These are phyloP conservation scores for Suillus americanus DNA, from an alignment of 768 basidiomycete species.

Conservation along the genomic window DNA sequence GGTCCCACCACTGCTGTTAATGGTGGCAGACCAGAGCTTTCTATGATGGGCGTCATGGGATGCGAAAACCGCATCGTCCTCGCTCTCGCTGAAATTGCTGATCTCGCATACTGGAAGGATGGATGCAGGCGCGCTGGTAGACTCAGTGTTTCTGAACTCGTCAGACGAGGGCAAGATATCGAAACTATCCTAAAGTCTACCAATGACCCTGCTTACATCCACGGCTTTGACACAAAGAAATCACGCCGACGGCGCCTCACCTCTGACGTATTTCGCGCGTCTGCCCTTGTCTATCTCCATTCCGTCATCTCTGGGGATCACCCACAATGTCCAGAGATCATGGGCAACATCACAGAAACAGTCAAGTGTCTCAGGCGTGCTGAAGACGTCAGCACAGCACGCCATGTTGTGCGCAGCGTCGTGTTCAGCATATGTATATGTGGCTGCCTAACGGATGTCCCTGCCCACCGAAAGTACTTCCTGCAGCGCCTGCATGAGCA, in stretches of 20 bases:
- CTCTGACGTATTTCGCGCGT: constrained; percentile 68
- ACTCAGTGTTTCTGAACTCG: constrained; percentile 62
- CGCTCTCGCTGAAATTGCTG: constrained; percentile 73
- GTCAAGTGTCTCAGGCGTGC: constrained; percentile 47
- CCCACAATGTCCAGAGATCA: constrained; percentile 65
- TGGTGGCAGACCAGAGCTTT: constrained; percentile 45
- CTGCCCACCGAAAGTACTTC: constrained; percentile 42
- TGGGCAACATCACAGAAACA: constrained; percentile 50
- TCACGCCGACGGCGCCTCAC: constrained; percentile 43
- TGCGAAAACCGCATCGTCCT: constrained; percentile 80
- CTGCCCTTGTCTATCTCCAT: constrained; percentile 73
- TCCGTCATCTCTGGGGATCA: constrained; percentile 74
- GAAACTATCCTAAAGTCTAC: constrained; percentile 36
- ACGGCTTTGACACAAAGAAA: constrained; percentile 5
- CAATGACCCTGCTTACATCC: neutral
- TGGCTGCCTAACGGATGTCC: constrained; percentile 63
- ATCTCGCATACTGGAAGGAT: constrained; percentile 67
- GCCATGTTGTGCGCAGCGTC: constrained; percentile 70
- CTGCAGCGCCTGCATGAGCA: constrained; percentile 48
- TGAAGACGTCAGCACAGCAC: constrained; percentile 37
- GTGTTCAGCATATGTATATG: constrained; percentile 78
- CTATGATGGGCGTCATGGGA: constrained; percentile 86
- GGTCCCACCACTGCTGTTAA: constrained; percentile 19
- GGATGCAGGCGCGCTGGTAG: constrained; percentile 35
- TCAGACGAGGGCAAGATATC: constrained; percentile 50